Evolutionary conservation across 768 basidiomycete genomes (phyloP).

Genomic region (Sarcodon sp.): DNA sequence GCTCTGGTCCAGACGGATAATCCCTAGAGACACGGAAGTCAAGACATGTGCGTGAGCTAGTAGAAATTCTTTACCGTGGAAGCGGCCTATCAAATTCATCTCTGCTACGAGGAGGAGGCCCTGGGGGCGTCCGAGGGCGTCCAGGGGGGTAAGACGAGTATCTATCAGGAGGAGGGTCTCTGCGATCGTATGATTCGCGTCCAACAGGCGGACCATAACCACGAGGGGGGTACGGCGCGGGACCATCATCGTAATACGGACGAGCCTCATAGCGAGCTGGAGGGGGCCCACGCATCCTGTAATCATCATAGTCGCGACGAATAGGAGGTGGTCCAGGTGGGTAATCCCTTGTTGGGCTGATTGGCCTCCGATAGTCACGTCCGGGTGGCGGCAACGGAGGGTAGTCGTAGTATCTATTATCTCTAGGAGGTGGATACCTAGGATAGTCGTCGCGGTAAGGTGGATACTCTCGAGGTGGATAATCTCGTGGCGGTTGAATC

Average conservation of each 20-base stretch:
- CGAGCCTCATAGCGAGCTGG: conserved; percentile 43
- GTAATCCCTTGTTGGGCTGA: conserved; percentile 51
- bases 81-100: conserved; percentile 57
- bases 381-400: conserved; percentile 27
- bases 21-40: conserved; percentile 26
- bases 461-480: conserved; percentile 29
- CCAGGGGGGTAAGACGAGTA: conserved; percentile 31
- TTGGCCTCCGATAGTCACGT: conserved; percentile 49
- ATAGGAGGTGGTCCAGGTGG: conserved; percentile 47
- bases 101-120: conserved; percentile 35
- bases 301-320: conserved; percentile 60
- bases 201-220: conserved; percentile 35
- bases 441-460: conserved; percentile 45
- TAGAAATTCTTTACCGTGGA: conserved; percentile 31
- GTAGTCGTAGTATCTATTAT: conserved; percentile 46
- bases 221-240: conserved; percentile 31
- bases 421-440: conserved; percentile 31
- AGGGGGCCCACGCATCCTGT: conserved; percentile 40
- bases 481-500: conserved; percentile 39
- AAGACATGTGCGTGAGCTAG: not conserved
- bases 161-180: conserved; percentile 40
- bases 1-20: conserved; percentile 38
- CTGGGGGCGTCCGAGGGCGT: conserved; percentile 40
- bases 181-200: conserved; percentile 32
- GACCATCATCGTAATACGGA: conserved; percentile 27